Percentiles rank a stretch among this genome's conserved stretches.
phyloP scores from a whole-genome alignment of 805 yeast species.

The Ogataea naganishii region DNA sequence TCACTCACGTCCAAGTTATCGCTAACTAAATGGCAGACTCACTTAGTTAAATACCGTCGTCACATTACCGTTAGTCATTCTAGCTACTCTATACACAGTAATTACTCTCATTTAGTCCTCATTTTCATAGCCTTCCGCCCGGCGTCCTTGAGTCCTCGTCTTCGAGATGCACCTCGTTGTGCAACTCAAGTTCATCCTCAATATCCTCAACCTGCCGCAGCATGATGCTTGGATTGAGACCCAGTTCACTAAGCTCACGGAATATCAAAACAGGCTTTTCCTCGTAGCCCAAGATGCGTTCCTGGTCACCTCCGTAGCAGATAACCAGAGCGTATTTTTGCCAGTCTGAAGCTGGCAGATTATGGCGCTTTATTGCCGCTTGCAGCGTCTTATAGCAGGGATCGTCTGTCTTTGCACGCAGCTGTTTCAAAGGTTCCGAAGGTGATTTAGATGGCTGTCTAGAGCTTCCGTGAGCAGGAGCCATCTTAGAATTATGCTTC shows the following conservation, averaged over 20 bases:
- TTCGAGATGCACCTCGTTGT: conserved; percentile 8
- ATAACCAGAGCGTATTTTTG: conserved; percentile 81
- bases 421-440: conserved; percentile 68
- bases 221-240: conserved; percentile 89
- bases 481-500: too few species aligned
- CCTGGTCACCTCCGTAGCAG: conserved; percentile 88
- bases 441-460: too few species aligned
- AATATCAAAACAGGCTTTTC: conserved; percentile 86
- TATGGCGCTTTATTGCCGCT: conserved; percentile 82
- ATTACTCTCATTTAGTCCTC: neutral
- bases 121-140: conserved; percentile 29
- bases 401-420: conserved; percentile 83
- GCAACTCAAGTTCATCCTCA: conserved; percentile 18
- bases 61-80: neutral
- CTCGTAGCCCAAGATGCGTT: conserved; percentile 69
- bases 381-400: conserved; percentile 84
- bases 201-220: conserved; percentile 68
- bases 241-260: conserved; percentile 76
- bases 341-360: conserved; percentile 73
- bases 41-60: neutral
- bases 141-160: conserved; percentile 22
- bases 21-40: conserved; percentile 3
- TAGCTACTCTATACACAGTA: neutral
- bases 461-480: too few species aligned
- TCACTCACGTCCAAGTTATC: conserved; percentile 12